Base-by-base conservation (phyloP, 2,329 filamentous ascomycete species). In the Cytospora schulzeri region DNA sequence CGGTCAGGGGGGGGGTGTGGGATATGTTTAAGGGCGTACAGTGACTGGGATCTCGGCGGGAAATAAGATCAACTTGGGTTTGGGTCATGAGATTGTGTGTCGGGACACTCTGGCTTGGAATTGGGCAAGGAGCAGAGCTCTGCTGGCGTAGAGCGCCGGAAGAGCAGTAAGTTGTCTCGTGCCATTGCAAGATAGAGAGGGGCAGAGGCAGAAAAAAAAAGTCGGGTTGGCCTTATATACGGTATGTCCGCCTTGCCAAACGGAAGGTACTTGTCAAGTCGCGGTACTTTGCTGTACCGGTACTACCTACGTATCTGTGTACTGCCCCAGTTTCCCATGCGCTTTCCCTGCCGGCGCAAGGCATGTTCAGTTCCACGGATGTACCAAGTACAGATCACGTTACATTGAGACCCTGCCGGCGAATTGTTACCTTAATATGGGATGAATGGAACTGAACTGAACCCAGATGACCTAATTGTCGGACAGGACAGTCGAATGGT, bases 191-290 rank as follows among this genome's bases (percentile, higher is more conserved):
- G 70, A 64, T 70, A 69, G 71, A 74, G 73, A 74, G 74, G 73
- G 75, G 72, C 69, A 72, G 68, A 64, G 54, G 65, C 45, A 48
- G 66, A 68, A 63, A 67, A 70, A 66, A 70, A 72, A 75, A 73
- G 74, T 74, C 73, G 71, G 74, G 71, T 76, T 76, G 74, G 69
- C 68, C 72, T 79, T 78, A 69, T 77, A 77, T 77, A 77, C 71
- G 71, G 68, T 63, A 54, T 62, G 55, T 51, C 60, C 55, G 28
- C 52, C 33, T 33, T 50, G 38, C 69, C 62, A 61, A 51, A 65
- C 53, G 33, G 48, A 59, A 66, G 61, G 56, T 58, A 66, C 41
- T 56, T 51, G 51, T 33, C 59, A 38, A 35, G 51, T 48, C 59
- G 33, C 48, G 60, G 54, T 54, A 62, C 52, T 11, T 28, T 17